A percentile compares a stretch with the other conserved stretches of the same genome.
Evolutionary conservation across 2,329 filamentous ascomycete genomes (phyloP).

Genomic region (Westerdykella sp.): DNA sequence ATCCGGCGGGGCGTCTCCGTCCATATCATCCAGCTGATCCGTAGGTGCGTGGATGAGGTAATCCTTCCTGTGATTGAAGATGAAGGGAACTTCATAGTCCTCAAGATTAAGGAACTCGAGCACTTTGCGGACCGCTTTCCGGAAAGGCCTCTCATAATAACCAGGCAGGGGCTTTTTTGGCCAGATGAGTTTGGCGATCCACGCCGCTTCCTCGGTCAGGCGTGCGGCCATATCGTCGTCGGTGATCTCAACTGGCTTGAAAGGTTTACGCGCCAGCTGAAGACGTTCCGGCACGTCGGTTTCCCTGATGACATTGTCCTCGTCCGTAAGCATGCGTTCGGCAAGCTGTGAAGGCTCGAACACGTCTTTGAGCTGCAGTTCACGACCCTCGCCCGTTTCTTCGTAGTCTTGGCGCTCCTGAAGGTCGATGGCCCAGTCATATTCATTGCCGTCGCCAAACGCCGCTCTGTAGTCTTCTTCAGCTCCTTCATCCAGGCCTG

Average conservation of each 20-base stretch:
- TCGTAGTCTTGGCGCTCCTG: slow-evolving; percentile 80
- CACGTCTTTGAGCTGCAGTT: slow-evolving; percentile 90
- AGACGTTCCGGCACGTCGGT: slow-evolving; percentile 90
- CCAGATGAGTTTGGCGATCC: slow-evolving; percentile 87
- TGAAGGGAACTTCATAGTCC: slow-evolving; percentile 92
- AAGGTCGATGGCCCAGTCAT: slow-evolving; percentile 85
- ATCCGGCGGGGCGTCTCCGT: slow-evolving; percentile 66
- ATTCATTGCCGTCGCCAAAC: slow-evolving; percentile 93
- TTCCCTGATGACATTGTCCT: slow-evolving; percentile 84
- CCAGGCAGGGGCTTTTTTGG: slow-evolving; percentile 71
- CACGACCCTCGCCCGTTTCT: slow-evolving; percentile 70
- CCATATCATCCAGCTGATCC: slow-evolving; percentile 54
- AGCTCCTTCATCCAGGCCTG: slow-evolving; percentile 83
- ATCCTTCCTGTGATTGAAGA: slow-evolving; percentile 96
- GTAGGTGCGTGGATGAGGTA: slow-evolving; percentile 85
- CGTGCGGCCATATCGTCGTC: slow-evolving; percentile 61
- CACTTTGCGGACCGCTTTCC: slow-evolving; percentile 82
- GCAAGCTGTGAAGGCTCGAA: slow-evolving; percentile 94
- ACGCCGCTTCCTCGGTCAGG: slow-evolving; percentile 76
- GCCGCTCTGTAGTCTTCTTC: slow-evolving; percentile 94
- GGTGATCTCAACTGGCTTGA: slow-evolving; percentile 72
- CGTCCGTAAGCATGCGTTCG: slow-evolving; percentile 91
- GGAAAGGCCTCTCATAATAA: slow-evolving; percentile 75
- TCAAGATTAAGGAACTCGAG: slow-evolving; percentile 93
- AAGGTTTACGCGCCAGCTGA: slow-evolving; percentile 83